A percentile compares a stretch with the other conserved stretches of the same genome.
Conservation (phyloP, 805 yeast species). For the Yamadazyma ubonensis region DNA sequence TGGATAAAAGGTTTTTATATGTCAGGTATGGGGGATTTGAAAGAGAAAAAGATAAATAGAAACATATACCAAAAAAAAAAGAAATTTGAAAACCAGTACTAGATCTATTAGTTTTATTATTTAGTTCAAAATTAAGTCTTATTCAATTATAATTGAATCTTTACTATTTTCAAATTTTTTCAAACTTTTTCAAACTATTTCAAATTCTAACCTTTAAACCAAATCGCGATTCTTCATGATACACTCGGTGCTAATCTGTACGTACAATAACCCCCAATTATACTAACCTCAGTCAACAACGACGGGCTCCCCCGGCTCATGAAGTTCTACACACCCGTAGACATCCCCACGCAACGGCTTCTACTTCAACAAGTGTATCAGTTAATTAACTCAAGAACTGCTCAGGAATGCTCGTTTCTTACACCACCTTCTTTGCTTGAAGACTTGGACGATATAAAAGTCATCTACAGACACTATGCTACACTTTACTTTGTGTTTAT, state of each 20-base stretch:
- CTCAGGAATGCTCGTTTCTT: slow-evolving; percentile 81
- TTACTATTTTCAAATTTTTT: no score
- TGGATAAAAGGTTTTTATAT: no score
- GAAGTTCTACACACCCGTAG: slow-evolving; percentile 91
- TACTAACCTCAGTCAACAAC: slow-evolving; percentile 61
- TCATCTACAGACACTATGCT: slow-evolving; percentile 92
- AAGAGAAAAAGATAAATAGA: no score
- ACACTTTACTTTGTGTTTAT: slow-evolving; percentile 94
- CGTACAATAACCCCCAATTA: slow-evolving; percentile 24
- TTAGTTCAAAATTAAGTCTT: no score
- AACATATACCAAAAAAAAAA: no score
- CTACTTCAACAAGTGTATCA: slow-evolving; percentile 80
- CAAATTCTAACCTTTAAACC: no score
- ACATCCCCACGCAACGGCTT: slow-evolving; percentile 75
- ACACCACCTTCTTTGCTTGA: slow-evolving; percentile 83
- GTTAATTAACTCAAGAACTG: slow-evolving; percentile 66
- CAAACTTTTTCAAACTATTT: no score
- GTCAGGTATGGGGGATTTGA: no score
- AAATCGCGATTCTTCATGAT: slow-evolving; percentile 69
- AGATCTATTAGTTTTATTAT: no score
- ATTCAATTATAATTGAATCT: no score
- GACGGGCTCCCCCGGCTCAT: slow-evolving; percentile 86
- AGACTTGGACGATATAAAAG: slow-evolving; percentile 73
- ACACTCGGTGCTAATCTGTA: slow-evolving; percentile 81
- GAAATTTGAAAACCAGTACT: no score